Evolutionary conservation across 164 flowering plant genomes (phyloP), one percentile per base, ranked within the genome.

Genomic region (Sextonia rubra): DNA sequence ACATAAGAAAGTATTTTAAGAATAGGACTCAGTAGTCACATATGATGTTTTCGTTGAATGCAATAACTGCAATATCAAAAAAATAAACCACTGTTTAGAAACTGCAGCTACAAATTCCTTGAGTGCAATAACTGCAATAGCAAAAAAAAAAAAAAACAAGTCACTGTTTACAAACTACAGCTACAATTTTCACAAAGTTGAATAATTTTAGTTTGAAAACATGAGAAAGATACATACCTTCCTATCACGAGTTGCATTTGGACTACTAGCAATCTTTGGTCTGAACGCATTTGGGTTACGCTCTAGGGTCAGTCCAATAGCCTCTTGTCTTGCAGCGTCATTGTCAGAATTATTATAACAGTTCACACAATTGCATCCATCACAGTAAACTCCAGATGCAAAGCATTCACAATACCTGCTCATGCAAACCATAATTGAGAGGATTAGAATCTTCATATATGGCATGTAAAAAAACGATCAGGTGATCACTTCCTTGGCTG

Each of bases 361-460:
- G 73, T 91, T 89, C 17, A 73, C 82, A 79, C 99, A 95, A 67
- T 93, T 95, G 86, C 99, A 95, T 3, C 98, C 97, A 80, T 95
- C 98, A 79, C 99, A 95, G 70, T 88, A 95, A 69, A 88, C 79
- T 71, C 98, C 97, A 60, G 97, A 87, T 69, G 99, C 97, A 85
- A 95, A 95, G 82, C 99, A 95, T 75, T 95, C 99, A 77, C 99
- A 95, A 68, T 95, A 95, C 89, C 99, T 95, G 86, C 65, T 37
- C 74, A 76, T 58, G 66, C 29, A 20, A 29, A 64, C 27, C 18
- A 15, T 18, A 5, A 66, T 24, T 12, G 30, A 27, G 49, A 29
- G 55, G 18, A 56, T 69, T 56, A 69, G 7, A 29, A 64, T 64
- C 44, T 64, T 64, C 23, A 18, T 12, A 14, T 7, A 23, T 23